These are phyloP conservation scores for Tilletia caries DNA, from an alignment of 1,284 basidiomycete genomes.

Conservation along the genomic window DNA sequence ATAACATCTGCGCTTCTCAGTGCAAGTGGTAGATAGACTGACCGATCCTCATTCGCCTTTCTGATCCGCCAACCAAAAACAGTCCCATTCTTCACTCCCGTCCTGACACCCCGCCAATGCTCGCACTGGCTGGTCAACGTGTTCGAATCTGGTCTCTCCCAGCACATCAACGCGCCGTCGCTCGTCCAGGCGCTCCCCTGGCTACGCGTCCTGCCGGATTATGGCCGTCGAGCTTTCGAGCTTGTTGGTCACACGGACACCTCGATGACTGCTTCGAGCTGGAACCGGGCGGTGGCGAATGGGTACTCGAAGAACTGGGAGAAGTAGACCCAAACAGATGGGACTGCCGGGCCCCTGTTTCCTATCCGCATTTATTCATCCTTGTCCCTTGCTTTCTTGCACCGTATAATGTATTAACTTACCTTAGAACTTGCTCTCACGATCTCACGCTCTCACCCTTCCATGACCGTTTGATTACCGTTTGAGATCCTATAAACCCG, in stretches of 20 bases:
- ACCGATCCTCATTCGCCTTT: no score
- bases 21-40: no score
- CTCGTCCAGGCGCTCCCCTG: constrained; percentile 1
- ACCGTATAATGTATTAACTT: no score
- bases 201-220: constrained; percentile 10
- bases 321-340: no score
- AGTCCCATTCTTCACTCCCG: constrained; percentile 17
- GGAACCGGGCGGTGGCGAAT: constrained; percentile 34
- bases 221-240: constrained; percentile 14
- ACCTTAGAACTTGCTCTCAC: no score
- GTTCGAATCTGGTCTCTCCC: constrained; percentile 16
- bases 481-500: no score
- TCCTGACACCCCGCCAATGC: constrained; percentile 2
- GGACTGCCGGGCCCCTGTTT: no score
- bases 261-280: constrained; percentile 37
- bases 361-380: no score
- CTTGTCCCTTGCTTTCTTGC: no score
- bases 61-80: not conserved
- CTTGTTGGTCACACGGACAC: constrained; percentile 7
- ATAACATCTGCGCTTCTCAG: not conserved
- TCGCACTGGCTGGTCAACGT: constrained; percentile 6
- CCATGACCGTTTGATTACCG: no score
- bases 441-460: no score
- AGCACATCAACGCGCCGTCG: constrained; percentile 14
- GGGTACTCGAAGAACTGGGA: constrained; percentile 36